A percentile compares a stretch with the other conserved stretches of the same genome.
These are phyloP conservation scores for Ophiobolus disseminans DNA, from an alignment of 2,329 filamentous ascomycete species.

Conservation along the genomic window DNA sequence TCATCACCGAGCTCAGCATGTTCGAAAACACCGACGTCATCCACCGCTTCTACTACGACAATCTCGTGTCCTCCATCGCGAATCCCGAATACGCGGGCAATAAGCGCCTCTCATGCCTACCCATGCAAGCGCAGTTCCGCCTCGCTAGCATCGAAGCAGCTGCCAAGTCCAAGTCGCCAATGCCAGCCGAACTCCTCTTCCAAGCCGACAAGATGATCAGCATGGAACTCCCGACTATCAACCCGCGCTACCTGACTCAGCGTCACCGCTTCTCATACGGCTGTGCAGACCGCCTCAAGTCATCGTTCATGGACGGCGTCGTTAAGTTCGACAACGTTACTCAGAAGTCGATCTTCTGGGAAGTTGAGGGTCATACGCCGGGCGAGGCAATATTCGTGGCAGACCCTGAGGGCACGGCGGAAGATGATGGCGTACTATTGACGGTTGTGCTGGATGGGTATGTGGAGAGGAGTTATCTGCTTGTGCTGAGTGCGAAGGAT, in stretches of 20 bases:
- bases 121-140: constrained; percentile 40
- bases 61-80: constrained; percentile 31
- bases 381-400: constrained; percentile 74
- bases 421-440: constrained; percentile 70
- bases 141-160: constrained; percentile 46
- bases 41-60: constrained; percentile 69
- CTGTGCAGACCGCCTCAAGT: constrained; percentile 62
- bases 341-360: constrained; percentile 63
- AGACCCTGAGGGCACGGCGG: constrained; percentile 56
- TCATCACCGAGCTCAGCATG: constrained; percentile 70
- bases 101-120: constrained; percentile 34
- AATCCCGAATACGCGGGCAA: constrained; percentile 24
- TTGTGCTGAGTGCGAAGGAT: constrained; percentile 68
- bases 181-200: constrained; percentile 18
- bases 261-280: constrained; percentile 69
- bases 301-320: constrained; percentile 67
- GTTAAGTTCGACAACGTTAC: constrained; percentile 70
- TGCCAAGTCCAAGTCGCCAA: neutral
- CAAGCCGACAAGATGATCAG: constrained; percentile 53
- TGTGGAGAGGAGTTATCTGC: constrained; percentile 67
- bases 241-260: constrained; percentile 61
- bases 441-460: constrained; percentile 69
- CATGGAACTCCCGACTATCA: constrained; percentile 70
- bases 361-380: constrained; percentile 66
- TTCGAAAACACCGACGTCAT: constrained; percentile 72